Percentiles rank a stretch among this genome's conserved stretches.
phyloP scores from a whole-genome alignment of 2,329 filamentous ascomycete species.

The Eutypa lata region DNA sequence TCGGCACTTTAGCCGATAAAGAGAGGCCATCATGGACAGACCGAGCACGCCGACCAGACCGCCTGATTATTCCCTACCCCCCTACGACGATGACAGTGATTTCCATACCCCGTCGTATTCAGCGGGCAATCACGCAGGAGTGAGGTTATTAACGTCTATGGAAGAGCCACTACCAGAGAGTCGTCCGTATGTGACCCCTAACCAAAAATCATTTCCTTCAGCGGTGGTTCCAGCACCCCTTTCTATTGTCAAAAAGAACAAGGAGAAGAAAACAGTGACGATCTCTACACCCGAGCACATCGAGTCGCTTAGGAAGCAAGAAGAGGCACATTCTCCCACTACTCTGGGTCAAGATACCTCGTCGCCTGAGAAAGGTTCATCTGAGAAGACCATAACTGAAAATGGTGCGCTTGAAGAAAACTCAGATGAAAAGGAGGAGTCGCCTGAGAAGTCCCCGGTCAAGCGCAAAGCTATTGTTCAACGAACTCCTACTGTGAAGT shows the following conservation, averaged over 20 bases:
- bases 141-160: slow-evolving; percentile 61
- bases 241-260: slow-evolving; percentile 17
- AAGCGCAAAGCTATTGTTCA: slow-evolving; percentile 21
- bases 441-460: slow-evolving; percentile 4
- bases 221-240: slow-evolving; percentile 22
- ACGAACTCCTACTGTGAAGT: slow-evolving; percentile 43
- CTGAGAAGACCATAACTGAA: too few species aligned
- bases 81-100: slow-evolving; percentile 54
- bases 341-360: slow-evolving; percentile 8
- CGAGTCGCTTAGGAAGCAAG: slow-evolving; percentile 34
- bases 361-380: background rate
- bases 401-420: too few species aligned
- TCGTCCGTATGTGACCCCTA: slow-evolving; percentile 52
- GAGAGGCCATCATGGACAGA: slow-evolving; percentile 42
- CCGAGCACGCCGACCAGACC: slow-evolving; percentile 49
- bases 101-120: slow-evolving; percentile 42
- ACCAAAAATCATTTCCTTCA: slow-evolving; percentile 17
- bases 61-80: slow-evolving; percentile 55
- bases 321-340: slow-evolving; percentile 30
- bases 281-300: slow-evolving; percentile 34
- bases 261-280: slow-evolving; percentile 19
- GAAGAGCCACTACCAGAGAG: slow-evolving; percentile 49
- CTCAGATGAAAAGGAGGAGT: slow-evolving; percentile 1
- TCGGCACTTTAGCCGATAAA: slow-evolving; percentile 19
- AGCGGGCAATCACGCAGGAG: slow-evolving; percentile 45